phyloP scores from a whole-genome alignment of 192 early-diverging fungal species.

The Allomyces javanicus region DNA sequence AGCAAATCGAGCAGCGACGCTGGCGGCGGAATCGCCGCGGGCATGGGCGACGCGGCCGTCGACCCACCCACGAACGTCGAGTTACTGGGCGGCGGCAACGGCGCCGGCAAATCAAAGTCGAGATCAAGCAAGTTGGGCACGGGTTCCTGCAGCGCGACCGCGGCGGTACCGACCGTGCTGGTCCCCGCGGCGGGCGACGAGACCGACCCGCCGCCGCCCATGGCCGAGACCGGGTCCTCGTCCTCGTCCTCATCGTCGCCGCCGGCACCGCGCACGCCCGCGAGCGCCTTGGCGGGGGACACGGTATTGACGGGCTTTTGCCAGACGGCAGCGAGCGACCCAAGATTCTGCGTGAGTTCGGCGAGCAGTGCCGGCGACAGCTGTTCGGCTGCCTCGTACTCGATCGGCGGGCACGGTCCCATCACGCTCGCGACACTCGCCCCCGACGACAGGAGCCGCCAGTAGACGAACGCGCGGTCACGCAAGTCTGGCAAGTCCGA shows the following conservation, averaged over 20 bases:
- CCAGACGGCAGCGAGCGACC: background rate
- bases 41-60: too few species aligned
- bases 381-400: background rate
- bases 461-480: constrained; percentile 93
- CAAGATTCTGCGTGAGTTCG: background rate
- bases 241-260: background rate
- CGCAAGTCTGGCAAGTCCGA: constrained; percentile 88
- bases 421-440: background rate
- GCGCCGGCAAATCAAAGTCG: background rate
- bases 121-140: background rate
- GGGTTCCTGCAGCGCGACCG: background rate
- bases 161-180: too few species aligned
- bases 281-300: background rate
- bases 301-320: background rate
- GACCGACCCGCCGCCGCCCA: background rate
- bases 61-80: too few species aligned
- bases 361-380: background rate
- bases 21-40: background rate
- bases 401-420: background rate
- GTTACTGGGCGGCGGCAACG: background rate
- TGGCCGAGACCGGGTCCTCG: background rate
- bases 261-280: background rate
- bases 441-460: constrained; percentile 82
- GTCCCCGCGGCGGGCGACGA: too few species aligned
- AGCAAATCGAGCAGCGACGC: background rate